Conservation (phyloP, 1,284 basidiomycete species). For the Kalmanozyma brasiliensis region DNA sequence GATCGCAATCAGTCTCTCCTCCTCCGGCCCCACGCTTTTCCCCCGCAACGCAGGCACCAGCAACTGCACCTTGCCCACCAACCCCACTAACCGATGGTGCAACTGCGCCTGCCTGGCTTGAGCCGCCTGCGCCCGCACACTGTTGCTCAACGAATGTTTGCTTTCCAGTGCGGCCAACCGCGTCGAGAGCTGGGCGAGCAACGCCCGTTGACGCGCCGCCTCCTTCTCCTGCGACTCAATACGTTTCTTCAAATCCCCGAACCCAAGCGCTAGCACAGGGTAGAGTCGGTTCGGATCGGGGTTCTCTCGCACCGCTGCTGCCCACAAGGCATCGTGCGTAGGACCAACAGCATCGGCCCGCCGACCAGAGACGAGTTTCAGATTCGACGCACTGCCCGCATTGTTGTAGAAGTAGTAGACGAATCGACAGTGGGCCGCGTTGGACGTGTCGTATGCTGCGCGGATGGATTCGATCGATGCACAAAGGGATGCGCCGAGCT, state of each 20-base stretch:
- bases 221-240: conserved; percentile 55
- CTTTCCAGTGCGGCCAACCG: conserved; percentile 52
- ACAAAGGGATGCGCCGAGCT: conserved; percentile 53
- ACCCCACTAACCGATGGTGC: conserved; percentile 57
- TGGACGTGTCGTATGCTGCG: conserved; percentile 60
- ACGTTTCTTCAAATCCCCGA: conserved; percentile 60
- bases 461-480: conserved; percentile 59
- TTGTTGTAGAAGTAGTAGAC: conserved; percentile 63
- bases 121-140: conserved; percentile 54
- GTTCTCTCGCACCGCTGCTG: conserved; percentile 58
- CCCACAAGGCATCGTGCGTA: conserved; percentile 64
- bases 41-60: conserved; percentile 60
- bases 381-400: conserved; percentile 48
- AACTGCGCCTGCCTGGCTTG: conserved; percentile 54
- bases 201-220: conserved; percentile 48
- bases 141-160: conserved; percentile 57
- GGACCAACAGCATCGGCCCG: conserved; percentile 60
- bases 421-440: conserved; percentile 61
- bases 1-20: conserved; percentile 53
- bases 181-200: conserved; percentile 35
- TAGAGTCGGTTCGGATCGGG: conserved; percentile 63
- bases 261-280: conserved; percentile 65
- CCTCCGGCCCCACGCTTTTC: conserved; percentile 53
- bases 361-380: conserved; percentile 53
- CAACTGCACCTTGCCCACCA: conserved; percentile 46